Base-by-base conservation (phyloP, 2,329 filamentous ascomycete species). In the Pseudonectria buxi region DNA sequence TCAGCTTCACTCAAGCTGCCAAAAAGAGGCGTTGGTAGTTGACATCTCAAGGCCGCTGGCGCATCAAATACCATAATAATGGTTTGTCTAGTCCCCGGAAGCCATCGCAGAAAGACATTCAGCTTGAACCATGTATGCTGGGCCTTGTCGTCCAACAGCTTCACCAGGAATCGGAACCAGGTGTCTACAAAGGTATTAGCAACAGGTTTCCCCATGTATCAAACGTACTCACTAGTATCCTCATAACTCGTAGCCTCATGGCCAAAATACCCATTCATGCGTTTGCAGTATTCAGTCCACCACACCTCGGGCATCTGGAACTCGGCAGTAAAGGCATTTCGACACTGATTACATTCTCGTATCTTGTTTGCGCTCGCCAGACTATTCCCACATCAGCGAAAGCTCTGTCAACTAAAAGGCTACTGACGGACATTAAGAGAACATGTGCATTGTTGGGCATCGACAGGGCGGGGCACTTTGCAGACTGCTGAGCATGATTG, bases 201-300 rank as follows among this genome's bases (percentile, higher is more conserved):
- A 26, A 18, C 4, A 7, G 24, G 6, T 10, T 14, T 12, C 4
- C 7, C 4, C 10, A 4, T 11, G 9, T 22, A 6, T 10, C 7
- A 9, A 7, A 6, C 1, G 13, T n/a, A 44, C 55, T n/a, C 33
- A 57, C 51, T 49, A 7, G 48, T 26, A 10, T 43, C 16, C 1
- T 46, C 31, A 16, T 44, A 36, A 6, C 41, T 28, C 4, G 31
- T 43, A 9, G 39, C 46, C 13, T 57, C 53, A 30, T 51, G 55
- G 1, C 62, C 63, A 40, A 66, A 63, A 24, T 63, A 62, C 0
- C 62, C 63, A n/a, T 65, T 67, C 3, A 61, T 54, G 25, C 55
- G 54, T 11, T 43, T 43, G 28, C 48, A 54, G 25, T 57, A 53
- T 5, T 50, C 41, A 1, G 57, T 51, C 63, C 62, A 66, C 58